Percentiles rank a stretch among this genome's conserved stretches.
Evolutionary conservation across 2,329 filamentous ascomycete species (phyloP).

Genomic region (Cladosporium velox): DNA sequence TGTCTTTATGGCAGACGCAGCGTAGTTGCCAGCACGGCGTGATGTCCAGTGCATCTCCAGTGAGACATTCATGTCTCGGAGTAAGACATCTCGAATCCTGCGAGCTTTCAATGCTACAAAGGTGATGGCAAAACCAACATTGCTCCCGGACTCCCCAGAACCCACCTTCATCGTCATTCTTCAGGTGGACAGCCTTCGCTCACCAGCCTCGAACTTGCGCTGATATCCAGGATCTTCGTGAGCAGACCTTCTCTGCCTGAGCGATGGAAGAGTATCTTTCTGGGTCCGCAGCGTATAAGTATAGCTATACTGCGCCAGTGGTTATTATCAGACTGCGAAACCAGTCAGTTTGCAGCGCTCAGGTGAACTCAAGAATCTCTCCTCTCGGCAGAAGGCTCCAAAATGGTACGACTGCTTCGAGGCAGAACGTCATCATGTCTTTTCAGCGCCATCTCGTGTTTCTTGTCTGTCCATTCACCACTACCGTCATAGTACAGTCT

Average conservation of each 20-base stretch:
- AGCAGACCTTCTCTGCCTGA: neutral
- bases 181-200: too few relatives aligned
- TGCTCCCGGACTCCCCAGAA: neutral
- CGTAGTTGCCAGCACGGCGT: slow-evolving; percentile 4
- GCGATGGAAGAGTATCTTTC: neutral
- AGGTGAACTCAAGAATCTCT: neutral
- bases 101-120: neutral
- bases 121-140: neutral
- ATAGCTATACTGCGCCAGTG: neutral
- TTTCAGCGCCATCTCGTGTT: neutral
- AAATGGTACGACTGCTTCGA: neutral
- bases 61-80: slow-evolving; percentile 1
- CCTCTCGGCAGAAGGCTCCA: neutral
- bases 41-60: neutral
- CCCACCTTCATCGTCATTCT: neutral
- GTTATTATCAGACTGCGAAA: neutral
- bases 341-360: neutral
- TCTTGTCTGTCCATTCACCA: neutral
- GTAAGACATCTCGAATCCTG: neutral
- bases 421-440: neutral
- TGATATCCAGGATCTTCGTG: neutral
- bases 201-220: neutral
- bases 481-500: neutral
- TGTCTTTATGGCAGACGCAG: neutral
- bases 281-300: neutral